Evolutionary conservation across 2,329 filamentous ascomycete species (phyloP), one percentile per base, ranked within the genome.

Genomic region (Xylariales sp.): DNA sequence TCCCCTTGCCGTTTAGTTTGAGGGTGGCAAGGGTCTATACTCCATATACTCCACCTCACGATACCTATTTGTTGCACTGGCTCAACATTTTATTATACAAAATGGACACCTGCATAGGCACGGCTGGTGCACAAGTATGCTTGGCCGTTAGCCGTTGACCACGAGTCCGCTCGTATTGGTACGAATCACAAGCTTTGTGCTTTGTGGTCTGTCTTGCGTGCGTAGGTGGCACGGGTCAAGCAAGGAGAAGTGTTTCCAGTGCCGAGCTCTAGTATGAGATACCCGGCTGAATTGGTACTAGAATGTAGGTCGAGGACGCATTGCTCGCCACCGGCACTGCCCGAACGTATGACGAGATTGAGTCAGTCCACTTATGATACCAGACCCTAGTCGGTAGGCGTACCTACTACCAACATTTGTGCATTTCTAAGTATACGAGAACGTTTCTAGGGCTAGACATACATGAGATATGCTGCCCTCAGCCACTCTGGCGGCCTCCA

Each of bases 11-110:
- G 9, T 48, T 36, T 28, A 1, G 34, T 9, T 49, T 43, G 23
- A 34, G 46, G 46, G 32, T n/a, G 58, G 64, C 32, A 58, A 58
- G 39, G 57, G 56, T 58, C 46, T 53, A 53, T 55, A 30, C 59
- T 23, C 48, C 30, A 39, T 23, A 23, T 23, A 23, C 23, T 23
- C 23, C 23, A 36, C 36, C 14, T 43, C n/a, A 14, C 32, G 49
- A 54, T 49, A 32, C 50, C 23, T 23, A 50, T 41, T 39, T 10
- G 39, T 63, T 28, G 18, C 23, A 52, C 45, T 46, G 28, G n/a
- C 28, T 43, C 32, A 10, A 23, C 18, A 50, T 16, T 14, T 12
- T 23, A 39, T 39, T 32, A 56, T 45, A 56, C n/a, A 30, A 57
- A 36, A 45, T 39, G 43, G 52, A 34, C 45, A 14, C 32, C 16